Conservation (phyloP, 2,329 filamentous ascomycete genomes). For the Aureobasidium leucospermi region DNA sequence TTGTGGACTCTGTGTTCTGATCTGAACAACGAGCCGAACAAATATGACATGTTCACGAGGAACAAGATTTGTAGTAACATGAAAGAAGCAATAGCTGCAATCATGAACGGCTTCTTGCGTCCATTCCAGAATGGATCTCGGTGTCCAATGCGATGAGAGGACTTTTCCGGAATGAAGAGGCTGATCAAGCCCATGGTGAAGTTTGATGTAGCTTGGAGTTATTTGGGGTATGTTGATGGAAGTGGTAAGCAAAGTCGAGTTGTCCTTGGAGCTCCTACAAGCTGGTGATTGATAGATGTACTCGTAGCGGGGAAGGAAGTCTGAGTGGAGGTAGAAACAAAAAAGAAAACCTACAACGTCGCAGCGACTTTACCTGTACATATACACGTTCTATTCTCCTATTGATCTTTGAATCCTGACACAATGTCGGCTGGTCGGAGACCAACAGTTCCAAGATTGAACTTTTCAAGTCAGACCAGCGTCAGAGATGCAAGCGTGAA, state of each 20-base stretch:
- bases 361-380: background rate
- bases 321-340: background rate
- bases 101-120: conserved; percentile 17
- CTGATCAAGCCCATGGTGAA: background rate
- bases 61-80: conserved; percentile 21
- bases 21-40: conserved; percentile 23
- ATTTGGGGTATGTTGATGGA: background rate
- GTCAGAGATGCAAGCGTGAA: background rate
- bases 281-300: background rate
- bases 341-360: background rate
- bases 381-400: background rate
- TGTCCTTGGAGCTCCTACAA: background rate
- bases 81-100: conserved; percentile 11
- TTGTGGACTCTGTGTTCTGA: conserved; percentile 18
- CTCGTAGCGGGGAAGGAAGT: background rate
- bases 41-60: conserved; percentile 21
- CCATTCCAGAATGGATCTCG: conserved; percentile 15
- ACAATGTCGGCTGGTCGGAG: conserved; percentile 1
- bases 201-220: background rate
- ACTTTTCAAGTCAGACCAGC: background rate
- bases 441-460: conserved; percentile 1
- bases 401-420: background rate
- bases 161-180: conserved; percentile 1
- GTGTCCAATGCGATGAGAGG: background rate
- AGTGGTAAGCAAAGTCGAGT: background rate